Evolutionary conservation across 805 yeast species (phyloP).

Genomic region (Tetrapisispora fleetii): DNA sequence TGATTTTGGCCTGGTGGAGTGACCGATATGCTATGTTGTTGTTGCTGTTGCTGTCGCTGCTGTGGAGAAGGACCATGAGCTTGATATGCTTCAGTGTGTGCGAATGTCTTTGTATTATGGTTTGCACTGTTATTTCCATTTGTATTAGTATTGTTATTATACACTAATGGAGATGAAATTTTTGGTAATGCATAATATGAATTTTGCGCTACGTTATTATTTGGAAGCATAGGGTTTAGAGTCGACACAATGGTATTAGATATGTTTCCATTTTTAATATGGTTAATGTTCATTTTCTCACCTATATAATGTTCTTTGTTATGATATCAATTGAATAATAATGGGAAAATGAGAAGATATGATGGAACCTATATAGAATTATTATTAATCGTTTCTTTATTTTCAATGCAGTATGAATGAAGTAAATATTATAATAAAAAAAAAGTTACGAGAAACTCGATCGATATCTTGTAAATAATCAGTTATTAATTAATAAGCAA

Average conservation of each 20-base stretch:
- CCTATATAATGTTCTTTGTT: background rate
- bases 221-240: background rate
- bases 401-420: background rate
- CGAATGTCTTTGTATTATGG: background rate
- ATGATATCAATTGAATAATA: background rate
- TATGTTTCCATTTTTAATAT: constrained; percentile 1
- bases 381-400: too few species aligned
- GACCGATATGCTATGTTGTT: background rate
- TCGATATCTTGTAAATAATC: too few species aligned
- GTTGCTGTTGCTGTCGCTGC: background rate
- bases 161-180: background rate
- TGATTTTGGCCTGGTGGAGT: background rate
- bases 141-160: background rate
- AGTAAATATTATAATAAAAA: too few species aligned
- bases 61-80: background rate
- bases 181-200: constrained; percentile 1
- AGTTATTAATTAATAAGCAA: too few species aligned
- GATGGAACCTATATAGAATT: too few species aligned
- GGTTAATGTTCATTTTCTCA: background rate
- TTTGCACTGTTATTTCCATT: background rate
- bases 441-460: background rate
- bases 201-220: background rate
- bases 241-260: background rate
- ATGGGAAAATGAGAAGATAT: background rate
- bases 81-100: background rate